Base-by-base conservation (phyloP, 176 grass and related monocot genomes). In the Coix lacrymajobi region DNA sequence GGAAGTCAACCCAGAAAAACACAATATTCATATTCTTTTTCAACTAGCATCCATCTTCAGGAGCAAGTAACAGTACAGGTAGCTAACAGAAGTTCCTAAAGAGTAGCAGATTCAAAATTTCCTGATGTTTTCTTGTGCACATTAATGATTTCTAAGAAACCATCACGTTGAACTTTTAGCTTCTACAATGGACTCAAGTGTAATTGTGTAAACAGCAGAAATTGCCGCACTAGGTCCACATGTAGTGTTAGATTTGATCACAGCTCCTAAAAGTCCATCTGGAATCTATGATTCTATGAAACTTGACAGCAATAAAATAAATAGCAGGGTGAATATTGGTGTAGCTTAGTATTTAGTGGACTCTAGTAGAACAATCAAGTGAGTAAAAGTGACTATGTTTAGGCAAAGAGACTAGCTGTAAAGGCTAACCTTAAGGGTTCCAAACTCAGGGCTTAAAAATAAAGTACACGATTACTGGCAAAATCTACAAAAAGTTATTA, bases 331-430 rank as follows among this genome's bases (percentile, higher is more conserved):
- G 20, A 63, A 41, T 5, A 66, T 24, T 58, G 36, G 80, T 66
- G 68, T 44, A 51, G 12, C 46, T 79, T 81, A 81, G 54, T 44
- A 76, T 81, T 76, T 80, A 41, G 69, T 20, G 1, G 33, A 52
- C 17, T 45, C 56, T 31, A 16, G 52, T 31, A 16, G 52, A 85
- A 73, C 66, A 58, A 39, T 36, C 36, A 41, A 73, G 14, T 43
- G 12, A 73, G 36, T 74, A 86, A 25, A 43, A 33, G 44, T 26
- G 52, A 24, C 29, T 77, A 60, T 24, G 32, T 43, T 51, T 75
- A 69, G 25, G 60, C 17, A 62, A 58, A 37, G 39, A 69, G 54
- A 52, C 13, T 76, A 68, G 13, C 22, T 46, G 19, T 43, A 37
- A 66, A 77, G 64, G 15, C 29, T 71, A 72, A 86, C 43, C 11